Base-by-base conservation (phyloP, 805 yeast genomes). In the Candida argentea region DNA sequence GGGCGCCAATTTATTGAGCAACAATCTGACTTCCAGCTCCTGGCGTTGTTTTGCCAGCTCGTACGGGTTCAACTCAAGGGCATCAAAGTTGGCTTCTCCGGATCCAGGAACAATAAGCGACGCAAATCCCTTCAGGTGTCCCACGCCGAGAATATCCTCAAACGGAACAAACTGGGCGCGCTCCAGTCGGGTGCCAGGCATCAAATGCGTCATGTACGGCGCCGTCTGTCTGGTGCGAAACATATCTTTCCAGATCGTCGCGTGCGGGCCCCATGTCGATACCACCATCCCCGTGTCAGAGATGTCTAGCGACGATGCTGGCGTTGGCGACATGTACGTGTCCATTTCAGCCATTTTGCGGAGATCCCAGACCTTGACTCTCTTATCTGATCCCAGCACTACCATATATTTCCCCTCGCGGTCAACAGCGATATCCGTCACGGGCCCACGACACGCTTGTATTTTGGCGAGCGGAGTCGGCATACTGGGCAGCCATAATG, bases 11-110 rank as follows among this genome's bases (percentile, higher is more conserved):
- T 91, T 91, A 58, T 89, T 83, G 48, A 91, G 57, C 51, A 91
- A 66, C 2, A 79, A 57, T 48, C 89, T 74, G 20, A 91, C 94
- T 64, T 91, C 98, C 25, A 72, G 67, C 58, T 89, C 89, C 55
- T 89, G 94, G 65, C 97, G 78, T 60, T 87, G 96, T 50, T 83
- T 79, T 30, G 82, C 74, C 6, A 95, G 73, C 54, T 85, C 95
- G 57, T 67, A 91, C 37, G 98, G 98, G 53, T 91, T 91, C 45
- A 76, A 56, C 57, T 91, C 98, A 51, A 86, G 55, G 3, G 97
- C 86, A 61, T 91, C 98, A 52, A 73, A 86, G 57, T 91, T 91
- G 36, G 98, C 95, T 60, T 91, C 98, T 63, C 98, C 98, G 23
- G 96, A 65, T 15, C 98, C 98, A 22, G 98, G 98, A 33, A 91